phyloP scores from a whole-genome alignment of 768 basidiomycete genomes.

The Collybia sp. region DNA sequence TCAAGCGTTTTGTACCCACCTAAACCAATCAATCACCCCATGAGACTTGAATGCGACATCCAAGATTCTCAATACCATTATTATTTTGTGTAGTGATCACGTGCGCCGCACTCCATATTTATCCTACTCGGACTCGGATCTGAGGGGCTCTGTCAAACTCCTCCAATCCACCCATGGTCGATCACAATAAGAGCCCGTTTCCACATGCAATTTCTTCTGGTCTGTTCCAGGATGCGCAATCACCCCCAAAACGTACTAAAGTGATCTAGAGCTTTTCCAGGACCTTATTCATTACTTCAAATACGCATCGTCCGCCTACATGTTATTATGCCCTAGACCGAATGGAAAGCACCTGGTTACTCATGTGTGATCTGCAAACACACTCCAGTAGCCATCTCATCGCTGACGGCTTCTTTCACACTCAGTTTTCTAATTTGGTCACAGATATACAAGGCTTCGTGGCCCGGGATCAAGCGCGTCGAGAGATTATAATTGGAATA shows the following conservation, averaged over 20 bases:
- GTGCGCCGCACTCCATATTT: too few relatives aligned
- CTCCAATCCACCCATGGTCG: too few relatives aligned
- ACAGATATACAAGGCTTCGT: constrained; percentile 47
- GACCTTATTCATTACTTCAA: constrained; percentile 50
- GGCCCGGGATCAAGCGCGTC: constrained; percentile 38
- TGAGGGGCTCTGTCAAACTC: too few relatives aligned
- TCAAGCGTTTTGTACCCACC: constrained; percentile 17
- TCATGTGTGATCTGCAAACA: constrained; percentile 14
- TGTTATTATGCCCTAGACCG: constrained; percentile 38
- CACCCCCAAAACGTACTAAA: too few relatives aligned
- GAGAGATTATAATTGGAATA: constrained; percentile 44
- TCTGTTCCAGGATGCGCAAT: too few relatives aligned
- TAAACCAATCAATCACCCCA: too few relatives aligned
- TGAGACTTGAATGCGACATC: too few relatives aligned
- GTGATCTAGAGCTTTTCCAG: constrained; percentile 28
- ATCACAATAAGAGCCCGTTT: too few relatives aligned
- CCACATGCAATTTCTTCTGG: too few relatives aligned
- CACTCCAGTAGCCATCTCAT: neutral
- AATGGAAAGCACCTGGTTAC: constrained; percentile 42
- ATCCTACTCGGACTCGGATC: too few relatives aligned
- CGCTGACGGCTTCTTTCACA: neutral
- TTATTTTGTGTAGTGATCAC: too few relatives aligned
- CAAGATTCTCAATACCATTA: too few relatives aligned
- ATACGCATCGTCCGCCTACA: constrained; percentile 50
- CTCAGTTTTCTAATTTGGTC: constrained; percentile 34